Base-by-base conservation (phyloP, 805 yeast genomes). In the Ogataea populi-albae region DNA sequence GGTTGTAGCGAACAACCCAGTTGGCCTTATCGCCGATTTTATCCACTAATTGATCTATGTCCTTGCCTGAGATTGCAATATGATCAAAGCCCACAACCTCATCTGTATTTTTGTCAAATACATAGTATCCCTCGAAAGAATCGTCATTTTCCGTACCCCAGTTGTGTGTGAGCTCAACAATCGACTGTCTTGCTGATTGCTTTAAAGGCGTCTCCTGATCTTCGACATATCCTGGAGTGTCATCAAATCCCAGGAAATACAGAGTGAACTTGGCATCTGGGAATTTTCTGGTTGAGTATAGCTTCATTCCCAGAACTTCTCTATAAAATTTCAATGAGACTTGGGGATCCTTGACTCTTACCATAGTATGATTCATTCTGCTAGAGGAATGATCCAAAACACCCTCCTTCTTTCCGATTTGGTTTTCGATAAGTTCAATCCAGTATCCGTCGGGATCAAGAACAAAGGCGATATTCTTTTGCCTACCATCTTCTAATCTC, bases 381-480 rank as follows among this genome's bases (percentile, higher is more conserved):
- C 73, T 71, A 12, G 70, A 61, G 5, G 60, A 34, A 2, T 44
- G 33, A 40, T 68, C 66, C 15, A 79, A 62, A 18, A 47, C 57
- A 19, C 52, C 66, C 17, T 66, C 73, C 9, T 47, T 43, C 51
- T 73, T 71, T 41, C 61, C 58, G 24, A 66, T 46, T 14, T 64
- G 69, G 49, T 75, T 80, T 53, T 78, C 79, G 48, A 91, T 75
- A 54, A 91, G 65, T 69, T 91, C 98, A 52, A 91, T 75, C 98
- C 98, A 91, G 66, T 93, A 93, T 51, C 93, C 93, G 63, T 91
- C 91, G 5, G 98, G 97, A 55, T 93, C 98, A 49, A 89, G 73
- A 5, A 82, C 95, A 62, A 91, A 93, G 0, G 98, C 98, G 66
- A 93, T 89, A 61, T 87, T 73, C 62, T 79, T 81, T 65, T 86